Evolutionary conservation across 345 rosid genomes (phyloP), one percentile per base, ranked within the genome.

Genomic region (Alliaria petiolata): DNA sequence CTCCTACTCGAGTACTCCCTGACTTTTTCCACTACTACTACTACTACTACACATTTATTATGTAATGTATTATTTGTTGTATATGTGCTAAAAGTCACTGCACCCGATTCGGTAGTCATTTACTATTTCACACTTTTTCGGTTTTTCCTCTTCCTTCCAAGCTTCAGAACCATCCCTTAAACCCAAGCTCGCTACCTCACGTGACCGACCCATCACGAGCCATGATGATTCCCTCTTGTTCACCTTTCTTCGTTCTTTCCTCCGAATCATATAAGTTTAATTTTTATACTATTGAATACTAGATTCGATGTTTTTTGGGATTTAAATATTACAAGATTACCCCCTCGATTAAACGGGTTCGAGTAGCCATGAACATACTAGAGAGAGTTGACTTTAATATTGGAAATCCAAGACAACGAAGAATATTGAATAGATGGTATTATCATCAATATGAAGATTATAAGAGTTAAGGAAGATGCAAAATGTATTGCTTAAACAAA

Each of bases 11-110:
- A 75, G 70, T 69, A 42, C 69, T 69, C 34, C 64, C 52, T 69
- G 74, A 75, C 79, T 75, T 75, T 75, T 75, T 28, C 62, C 67
- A 72, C 58, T 56, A 19, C 1, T 53, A 60, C 62, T 77, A 50
- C 65, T 66, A 62, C 70, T n/a, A 33, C 57, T n/a, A 54, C 15
- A 49, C n/a, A 35, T 8, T 35, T 2, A 15, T 16, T 17, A 20
- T 4, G 26, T 15, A 17, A n/a, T n/a, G n/a, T n/a, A n/a, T n/a
- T 31, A 26, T 34, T n/a, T 47, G 17, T 65, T 65, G 22, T 65
- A 50, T 65, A 10, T 51, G 25, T 72, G 52, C 22, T 49, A 67
- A 60, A 75, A 75, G 74, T 67, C 73, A 67, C 68, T 67, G 60
- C 77, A 39, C 67, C 72, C 39, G 72, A 67, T 67, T 50, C 63